Evolutionary conservation across 2,329 filamentous ascomycete genomes (phyloP).

Genomic region (Paecilomyces niveus): DNA sequence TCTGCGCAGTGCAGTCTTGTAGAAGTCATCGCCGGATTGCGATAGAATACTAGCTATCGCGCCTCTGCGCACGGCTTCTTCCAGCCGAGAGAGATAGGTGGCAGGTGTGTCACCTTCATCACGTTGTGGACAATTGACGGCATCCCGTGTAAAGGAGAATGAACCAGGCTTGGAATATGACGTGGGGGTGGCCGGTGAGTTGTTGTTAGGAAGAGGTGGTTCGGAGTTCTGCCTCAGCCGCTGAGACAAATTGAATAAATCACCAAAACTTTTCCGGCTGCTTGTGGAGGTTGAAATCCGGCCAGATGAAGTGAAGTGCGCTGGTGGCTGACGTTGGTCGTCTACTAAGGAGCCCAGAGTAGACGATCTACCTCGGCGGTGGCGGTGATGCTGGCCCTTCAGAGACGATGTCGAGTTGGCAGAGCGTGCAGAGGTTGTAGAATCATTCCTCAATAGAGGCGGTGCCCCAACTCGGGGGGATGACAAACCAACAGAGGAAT

Average conservation of each 20-base stretch:
- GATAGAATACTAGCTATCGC: constrained; percentile 79
- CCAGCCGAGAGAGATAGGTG: constrained; percentile 76
- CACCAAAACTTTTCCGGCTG: constrained; percentile 89
- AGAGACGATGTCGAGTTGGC: constrained; percentile 46
- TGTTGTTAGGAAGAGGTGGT: constrained; percentile 56
- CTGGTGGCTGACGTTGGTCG: constrained; percentile 61
- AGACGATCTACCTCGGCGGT: constrained; percentile 69
- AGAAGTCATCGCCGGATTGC: constrained; percentile 80
- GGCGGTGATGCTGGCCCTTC: constrained; percentile 47
- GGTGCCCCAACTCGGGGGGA: constrained; percentile 38
- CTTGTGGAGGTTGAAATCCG: constrained; percentile 74
- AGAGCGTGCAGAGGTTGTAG: constrained; percentile 61
- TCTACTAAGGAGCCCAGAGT: constrained; percentile 79
- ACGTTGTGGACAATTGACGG: constrained; percentile 64
- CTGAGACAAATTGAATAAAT: constrained; percentile 68
- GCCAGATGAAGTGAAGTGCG: constrained; percentile 52
- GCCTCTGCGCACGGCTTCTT: constrained; percentile 71
- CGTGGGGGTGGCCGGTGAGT: constrained; percentile 63
- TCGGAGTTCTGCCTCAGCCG: constrained; percentile 79
- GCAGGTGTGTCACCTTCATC: constrained; percentile 84
- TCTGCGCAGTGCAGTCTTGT: constrained; percentile 73
- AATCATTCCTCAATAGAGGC: constrained; percentile 52
- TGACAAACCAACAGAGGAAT: constrained; percentile 45
- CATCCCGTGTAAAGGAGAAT: constrained; percentile 65
- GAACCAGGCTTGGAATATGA: constrained; percentile 75